phyloP scores from a whole-genome alignment of 768 basidiomycete genomes.

The Brasilioporus rufonigricans region DNA sequence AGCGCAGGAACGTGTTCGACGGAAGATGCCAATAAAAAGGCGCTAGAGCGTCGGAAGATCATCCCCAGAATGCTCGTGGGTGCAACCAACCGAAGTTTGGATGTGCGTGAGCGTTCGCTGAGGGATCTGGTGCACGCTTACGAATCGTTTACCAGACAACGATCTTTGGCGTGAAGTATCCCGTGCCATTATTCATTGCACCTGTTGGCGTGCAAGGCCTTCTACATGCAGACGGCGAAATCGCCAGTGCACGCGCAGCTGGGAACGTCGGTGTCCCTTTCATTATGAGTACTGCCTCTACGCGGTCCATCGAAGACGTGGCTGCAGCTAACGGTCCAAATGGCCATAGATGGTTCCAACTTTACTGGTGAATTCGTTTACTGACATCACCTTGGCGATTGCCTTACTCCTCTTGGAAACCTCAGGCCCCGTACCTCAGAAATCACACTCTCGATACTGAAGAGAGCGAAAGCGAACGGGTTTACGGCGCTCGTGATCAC shows the following conservation, averaged over 20 bases:
- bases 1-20: constrained; percentile 74
- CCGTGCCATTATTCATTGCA: constrained; percentile 62
- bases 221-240: constrained; percentile 67
- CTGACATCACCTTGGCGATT: not conserved
- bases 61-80: constrained; percentile 78
- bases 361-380: constrained; percentile 60
- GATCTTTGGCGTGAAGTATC: constrained; percentile 64
- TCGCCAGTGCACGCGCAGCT: constrained; percentile 67
- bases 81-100: constrained; percentile 53
- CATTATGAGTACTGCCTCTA: constrained; percentile 74
- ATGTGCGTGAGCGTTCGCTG: constrained; percentile 39
- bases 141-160: constrained; percentile 47
- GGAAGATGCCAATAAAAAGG: constrained; percentile 60
- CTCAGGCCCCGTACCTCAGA: constrained; percentile 60
- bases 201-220: constrained; percentile 81
- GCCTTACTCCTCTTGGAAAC: not conserved
- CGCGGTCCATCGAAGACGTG: constrained; percentile 74
- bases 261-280: constrained; percentile 60
- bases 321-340: constrained; percentile 62
- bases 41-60: constrained; percentile 67
- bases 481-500: constrained; percentile 75
- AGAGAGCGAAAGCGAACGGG: constrained; percentile 61
- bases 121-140: not conserved
- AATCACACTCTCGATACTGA: constrained; percentile 60
- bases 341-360: constrained; percentile 74